Evolutionary conservation across 2,329 filamentous ascomycete species (phyloP), one percentile per base, ranked within the genome.

Genomic region (Penicillium glabrum): DNA sequence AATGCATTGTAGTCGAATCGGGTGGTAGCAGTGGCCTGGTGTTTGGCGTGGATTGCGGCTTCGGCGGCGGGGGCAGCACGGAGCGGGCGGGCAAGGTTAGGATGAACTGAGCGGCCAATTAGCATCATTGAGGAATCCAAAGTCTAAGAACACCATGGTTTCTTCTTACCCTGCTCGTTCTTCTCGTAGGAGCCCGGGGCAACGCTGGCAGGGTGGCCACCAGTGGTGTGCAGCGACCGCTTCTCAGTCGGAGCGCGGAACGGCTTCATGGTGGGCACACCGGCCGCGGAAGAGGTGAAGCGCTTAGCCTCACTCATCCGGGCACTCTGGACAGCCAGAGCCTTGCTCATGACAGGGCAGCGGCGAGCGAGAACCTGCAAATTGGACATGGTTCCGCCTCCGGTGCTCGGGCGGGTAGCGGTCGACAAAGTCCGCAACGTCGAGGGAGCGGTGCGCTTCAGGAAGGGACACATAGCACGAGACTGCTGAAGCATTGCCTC

Each of bases 341-440:
- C 95, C 83, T 97, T 96, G 76, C 93, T 93, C 95, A 99, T 99
- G 77, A 99, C 89, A 57, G 95, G 95, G 84, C 95, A 99, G 76
- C 93, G 91, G 72, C 92, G 89, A 69, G 91, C 95, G 71, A 96
- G 87, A 66, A 95, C 86, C 82, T 98, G 95, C 69, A 99, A 84
- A 80, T 96, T 98, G 71, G 92, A 96, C 86, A 98, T 96, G 77
- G 91, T 91, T 70, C 93, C 91, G 65, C 93, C 93, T 69, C 92
- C 90, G 53, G 89, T 89, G 61, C 83, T 82, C 74, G 86, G 84
- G 66, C 81, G 83, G 71, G 79, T 85, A 72, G 79, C 86, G 77
- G 79, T 86, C 53, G 89, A 96, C 72, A 99, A 85, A 57, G 93
- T 89, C 67, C 95, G 93, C 62, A 99, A 86, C 55, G 92, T 93